Evolutionary conservation across 345 rosid species (phyloP).

Genomic region (Litchi chinensis): DNA sequence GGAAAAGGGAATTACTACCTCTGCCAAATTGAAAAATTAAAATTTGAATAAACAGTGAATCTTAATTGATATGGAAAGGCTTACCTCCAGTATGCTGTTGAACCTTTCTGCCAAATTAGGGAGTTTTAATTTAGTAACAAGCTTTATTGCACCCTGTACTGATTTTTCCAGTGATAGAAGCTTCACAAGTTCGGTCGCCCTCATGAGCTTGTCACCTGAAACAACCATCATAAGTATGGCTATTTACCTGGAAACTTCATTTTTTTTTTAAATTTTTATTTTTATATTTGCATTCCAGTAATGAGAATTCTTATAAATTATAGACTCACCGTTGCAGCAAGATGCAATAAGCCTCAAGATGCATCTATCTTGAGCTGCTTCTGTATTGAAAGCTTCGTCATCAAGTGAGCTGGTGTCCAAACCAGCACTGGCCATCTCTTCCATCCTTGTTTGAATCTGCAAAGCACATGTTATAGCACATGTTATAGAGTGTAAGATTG

Average conservation of each 20-base stretch:
- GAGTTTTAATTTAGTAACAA: constrained; percentile 86
- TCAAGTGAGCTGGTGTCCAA: constrained; percentile 62
- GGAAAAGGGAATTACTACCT: neutral
- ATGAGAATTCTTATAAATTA: neutral
- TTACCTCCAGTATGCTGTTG: constrained; percentile 79
- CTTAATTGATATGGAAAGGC: neutral
- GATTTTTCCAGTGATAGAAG: constrained; percentile 78
- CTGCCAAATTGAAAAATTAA: neutral
- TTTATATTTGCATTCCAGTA: neutral
- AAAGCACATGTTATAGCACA: constrained; percentile 7
- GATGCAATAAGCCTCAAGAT: constrained; percentile 84
- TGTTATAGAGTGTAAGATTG: neutral
- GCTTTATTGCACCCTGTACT: constrained; percentile 86
- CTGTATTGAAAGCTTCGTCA: constrained; percentile 75
- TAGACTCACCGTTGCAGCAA: constrained; percentile 84
- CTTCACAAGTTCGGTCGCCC: constrained; percentile 81
- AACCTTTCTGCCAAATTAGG: constrained; percentile 89
- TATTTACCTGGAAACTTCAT: neutral
- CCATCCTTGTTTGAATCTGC: constrained; percentile 74
- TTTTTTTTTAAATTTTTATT: neutral
- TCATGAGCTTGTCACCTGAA: constrained; percentile 80
- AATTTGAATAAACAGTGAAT: neutral
- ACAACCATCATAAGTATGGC: constrained; percentile 9
- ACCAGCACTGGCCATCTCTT: constrained; percentile 51
- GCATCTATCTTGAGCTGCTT: constrained; percentile 91